Evolutionary conservation across 2,329 filamentous ascomycete genomes (phyloP).

Genomic region (Xylariaceae sp.): DNA sequence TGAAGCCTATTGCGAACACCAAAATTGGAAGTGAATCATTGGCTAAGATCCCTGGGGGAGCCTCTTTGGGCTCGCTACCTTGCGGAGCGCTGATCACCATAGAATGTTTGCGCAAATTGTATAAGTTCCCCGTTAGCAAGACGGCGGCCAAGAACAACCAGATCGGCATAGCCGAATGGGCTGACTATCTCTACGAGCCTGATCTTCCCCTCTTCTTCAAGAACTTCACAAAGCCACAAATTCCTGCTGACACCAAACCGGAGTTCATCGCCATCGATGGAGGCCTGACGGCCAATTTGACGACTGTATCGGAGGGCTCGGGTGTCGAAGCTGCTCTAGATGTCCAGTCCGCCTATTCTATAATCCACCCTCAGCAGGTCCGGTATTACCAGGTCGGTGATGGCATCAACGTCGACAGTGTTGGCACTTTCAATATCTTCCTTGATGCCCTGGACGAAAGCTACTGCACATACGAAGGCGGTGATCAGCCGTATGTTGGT

Average conservation of each 20-base stretch:
- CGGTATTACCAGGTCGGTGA: conserved; percentile 33
- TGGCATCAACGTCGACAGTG: conserved; percentile 32
- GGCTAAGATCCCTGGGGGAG: conserved; percentile 22
- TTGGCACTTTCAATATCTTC: conserved; percentile 35
- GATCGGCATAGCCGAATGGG: conserved; percentile 34
- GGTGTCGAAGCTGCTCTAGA: conserved; percentile 31
- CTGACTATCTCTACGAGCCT: conserved; percentile 30
- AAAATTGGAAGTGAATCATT: conserved; percentile 6
- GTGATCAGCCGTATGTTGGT: conserved; percentile 41
- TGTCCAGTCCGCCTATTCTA: conserved; percentile 30
- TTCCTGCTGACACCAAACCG: conserved; percentile 22
- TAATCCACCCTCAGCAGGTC: conserved; percentile 28
- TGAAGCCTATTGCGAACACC: conserved; percentile 28
- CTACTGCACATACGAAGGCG: conserved; percentile 53
- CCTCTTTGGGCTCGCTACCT: conserved; percentile 24
- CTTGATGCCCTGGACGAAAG: conserved; percentile 52
- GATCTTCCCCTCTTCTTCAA: conserved; percentile 31
- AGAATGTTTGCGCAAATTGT: conserved; percentile 30
- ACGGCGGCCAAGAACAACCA: conserved; percentile 18
- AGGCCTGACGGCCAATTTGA: conserved; percentile 26
- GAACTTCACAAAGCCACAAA: conserved; percentile 31
- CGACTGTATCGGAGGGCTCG: conserved; percentile 25
- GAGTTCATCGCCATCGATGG: conserved; percentile 32
- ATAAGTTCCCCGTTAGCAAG: conserved; percentile 29
- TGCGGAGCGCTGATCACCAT: conserved; percentile 30